Evolutionary conservation across 805 yeast species (phyloP), one percentile per base, ranked within the genome.

Genomic region (Vanderwaltozyma verrucispora): DNA sequence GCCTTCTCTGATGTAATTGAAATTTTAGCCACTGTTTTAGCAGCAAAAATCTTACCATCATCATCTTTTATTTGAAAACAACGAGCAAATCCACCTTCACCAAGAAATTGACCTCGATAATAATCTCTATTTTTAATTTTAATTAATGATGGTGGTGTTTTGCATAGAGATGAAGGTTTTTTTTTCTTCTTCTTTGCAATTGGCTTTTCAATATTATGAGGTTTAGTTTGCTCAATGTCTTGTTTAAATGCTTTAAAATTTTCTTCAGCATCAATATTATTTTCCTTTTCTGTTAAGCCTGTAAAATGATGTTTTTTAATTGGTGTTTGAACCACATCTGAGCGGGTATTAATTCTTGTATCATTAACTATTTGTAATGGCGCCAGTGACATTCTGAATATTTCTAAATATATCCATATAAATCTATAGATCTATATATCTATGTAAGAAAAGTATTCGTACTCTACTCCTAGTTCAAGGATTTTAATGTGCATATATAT

Each of bases 81-180:
- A 55, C 97, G 76, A 14, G 98, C 99, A 68, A 92, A 92, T 0
- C 99, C 99, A 43, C 99, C 99, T 65, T 89, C 97, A 27, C 98
- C 98, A 26, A 92, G 68, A 51, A 87, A 88, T 42, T 70, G 70
- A 2, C 97, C 97, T 56, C 97, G 74, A 46, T 82, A 85, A 61
- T 83, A 92, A 50, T 87, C 94, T 55, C 84, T 75, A 31, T 96
- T 96, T 62, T 88, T 74, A 30, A 92, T 85, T 49, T 89, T 74
- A 47, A 92, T 94, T 46, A 88, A 71, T 14, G 95, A 81, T 26
- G 98, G 98, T 2, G 98, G 98, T 2, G 98, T 92, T 62, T 86
- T 85, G 62, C 98, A 92, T 36, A 92, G 69, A 0, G 96, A 75
- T 3, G 95, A 82, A 30, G 86, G 68, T 60, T 89, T 89, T 58